Base-by-base conservation (phyloP, 768 basidiomycete genomes). In the Tulasnella sp. region DNA sequence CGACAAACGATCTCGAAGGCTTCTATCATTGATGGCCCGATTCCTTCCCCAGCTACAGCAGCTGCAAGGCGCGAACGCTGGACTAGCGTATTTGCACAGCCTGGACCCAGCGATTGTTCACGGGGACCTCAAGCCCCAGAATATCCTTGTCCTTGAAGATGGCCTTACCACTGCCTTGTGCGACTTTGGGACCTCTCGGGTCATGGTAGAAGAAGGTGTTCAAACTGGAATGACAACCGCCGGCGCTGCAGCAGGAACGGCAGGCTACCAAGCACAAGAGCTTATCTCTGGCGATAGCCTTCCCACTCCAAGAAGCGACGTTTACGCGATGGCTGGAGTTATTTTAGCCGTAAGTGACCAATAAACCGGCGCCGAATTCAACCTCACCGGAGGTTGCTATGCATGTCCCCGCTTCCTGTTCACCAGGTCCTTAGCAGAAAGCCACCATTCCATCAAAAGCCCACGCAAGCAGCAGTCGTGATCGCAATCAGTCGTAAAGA, bases 51-150 rank as follows among this genome's bases (percentile, higher is more conserved):
- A 12, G 16, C 42, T 44, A 44, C 44, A 0, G 14, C 56, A 81
- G 81, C 40, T 81, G 16, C 75, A 72, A 44, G 78, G 62, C 7
- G 78, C 78, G 24, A 75, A 74, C 16, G 62, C 71, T 18, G 81
- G 80, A 27, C 76, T 82, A 19, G 38, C 39, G 6, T 81, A 82
- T 79, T 39, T 82, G 18, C 81, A 82, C 48, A 62, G 31, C 34
- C 71, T 36, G 36, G 36, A 46, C n/a, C 80, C 80, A 36, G 38
- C 80, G 1, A 62, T 81, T 6, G 81, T 77, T 5, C 81, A 82
- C 62, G 81, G 81, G 4, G 81, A 81, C 71, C 48, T 82, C 14
- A 81, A 81, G 75, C 58, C 44, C n/a, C 52, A 77, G 38, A 77
- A 77, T 52, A 52, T 77, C 8, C 39, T 77, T n/a, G 27, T 77